These are phyloP conservation scores for Rhizopogon vesiculosus DNA, from an alignment of 768 basidiomycete species.

Conservation along the genomic window DNA sequence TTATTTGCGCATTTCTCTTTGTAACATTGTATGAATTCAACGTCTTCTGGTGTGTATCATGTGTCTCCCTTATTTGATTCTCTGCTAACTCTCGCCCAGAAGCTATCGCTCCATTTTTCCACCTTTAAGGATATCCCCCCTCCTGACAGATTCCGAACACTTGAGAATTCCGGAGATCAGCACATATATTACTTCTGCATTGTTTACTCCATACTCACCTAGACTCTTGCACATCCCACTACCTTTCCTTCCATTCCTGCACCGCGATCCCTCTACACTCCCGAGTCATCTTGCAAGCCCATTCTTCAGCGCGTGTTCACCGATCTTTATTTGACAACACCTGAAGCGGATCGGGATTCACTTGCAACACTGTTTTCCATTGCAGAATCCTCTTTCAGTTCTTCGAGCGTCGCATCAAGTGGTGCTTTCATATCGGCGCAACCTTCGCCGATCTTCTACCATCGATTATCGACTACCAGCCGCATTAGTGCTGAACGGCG, in stretches of 20 bases:
- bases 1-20: too few species aligned
- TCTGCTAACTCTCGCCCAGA: too few species aligned
- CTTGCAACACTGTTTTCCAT: constrained; percentile 35
- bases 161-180: constrained; percentile 23
- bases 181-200: constrained; percentile 24
- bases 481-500: constrained; percentile 30
- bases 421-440: constrained; percentile 29
- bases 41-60: too few species aligned
- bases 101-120: constrained; percentile 13
- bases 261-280: constrained; percentile 22
- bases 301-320: constrained; percentile 23
- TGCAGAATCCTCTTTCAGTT: constrained; percentile 27
- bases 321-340: constrained; percentile 23
- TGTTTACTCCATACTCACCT: constrained; percentile 36
- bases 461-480: constrained; percentile 26
- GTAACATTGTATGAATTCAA: too few species aligned
- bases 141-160: constrained; percentile 25
- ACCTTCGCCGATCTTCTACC: constrained; percentile 27
- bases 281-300: constrained; percentile 18
- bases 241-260: constrained; percentile 22
- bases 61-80: too few species aligned
- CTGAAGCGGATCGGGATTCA: constrained; percentile 24
- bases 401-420: constrained; percentile 28
- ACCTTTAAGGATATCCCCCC: constrained; percentile 29
- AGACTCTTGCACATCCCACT: constrained; percentile 37